Evolutionary conservation across 306 rosid genomes (phyloP).

Genomic region (Cucumis melo): DNA sequence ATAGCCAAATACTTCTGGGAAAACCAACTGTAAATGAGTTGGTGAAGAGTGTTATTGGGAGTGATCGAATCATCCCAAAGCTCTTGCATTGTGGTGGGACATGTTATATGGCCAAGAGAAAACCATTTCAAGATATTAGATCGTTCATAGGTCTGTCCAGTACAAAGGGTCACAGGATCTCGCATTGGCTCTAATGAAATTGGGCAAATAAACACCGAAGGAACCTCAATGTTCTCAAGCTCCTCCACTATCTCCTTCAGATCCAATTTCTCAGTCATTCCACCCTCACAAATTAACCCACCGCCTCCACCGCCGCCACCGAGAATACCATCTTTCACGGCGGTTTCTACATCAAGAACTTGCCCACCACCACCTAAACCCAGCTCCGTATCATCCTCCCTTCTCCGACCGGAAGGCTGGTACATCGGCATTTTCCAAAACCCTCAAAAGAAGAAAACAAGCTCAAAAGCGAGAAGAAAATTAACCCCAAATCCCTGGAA

Average conservation of each 20-base stretch:
- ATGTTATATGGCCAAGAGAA: constrained; percentile 55
- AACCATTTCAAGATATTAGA: constrained; percentile 68
- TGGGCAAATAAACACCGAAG: constrained; percentile 66
- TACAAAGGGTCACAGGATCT: constrained; percentile 80
- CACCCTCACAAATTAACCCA: constrained; percentile 9
- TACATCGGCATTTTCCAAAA: constrained; percentile 28
- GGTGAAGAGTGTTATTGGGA: constrained; percentile 47
- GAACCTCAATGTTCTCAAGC: constrained; percentile 48
- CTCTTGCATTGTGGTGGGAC: constrained; percentile 84
- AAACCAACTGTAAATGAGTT: constrained; percentile 53
- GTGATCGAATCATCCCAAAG: constrained; percentile 70
- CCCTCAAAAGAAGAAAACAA: neutral
- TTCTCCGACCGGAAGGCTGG: constrained; percentile 14
- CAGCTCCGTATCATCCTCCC: constrained; percentile 7
- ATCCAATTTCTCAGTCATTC: constrained; percentile 32
- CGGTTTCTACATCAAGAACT: constrained; percentile 48
- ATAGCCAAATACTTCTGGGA: constrained; percentile 34
- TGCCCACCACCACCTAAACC: constrained; percentile 33
- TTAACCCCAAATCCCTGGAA: neutral
- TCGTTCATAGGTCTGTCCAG: constrained; percentile 82
- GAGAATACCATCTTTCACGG: constrained; percentile 49
- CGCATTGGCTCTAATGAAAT: constrained; percentile 68
- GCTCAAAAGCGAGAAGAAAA: neutral
- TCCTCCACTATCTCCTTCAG: constrained; percentile 47
- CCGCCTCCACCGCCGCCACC: constrained; percentile 36